Percentiles rank a stretch among this genome's conserved stretches.
Conservation (phyloP, 78 protist genomes). For the slime mould (Dictyostelium discoideum) region DNA sequence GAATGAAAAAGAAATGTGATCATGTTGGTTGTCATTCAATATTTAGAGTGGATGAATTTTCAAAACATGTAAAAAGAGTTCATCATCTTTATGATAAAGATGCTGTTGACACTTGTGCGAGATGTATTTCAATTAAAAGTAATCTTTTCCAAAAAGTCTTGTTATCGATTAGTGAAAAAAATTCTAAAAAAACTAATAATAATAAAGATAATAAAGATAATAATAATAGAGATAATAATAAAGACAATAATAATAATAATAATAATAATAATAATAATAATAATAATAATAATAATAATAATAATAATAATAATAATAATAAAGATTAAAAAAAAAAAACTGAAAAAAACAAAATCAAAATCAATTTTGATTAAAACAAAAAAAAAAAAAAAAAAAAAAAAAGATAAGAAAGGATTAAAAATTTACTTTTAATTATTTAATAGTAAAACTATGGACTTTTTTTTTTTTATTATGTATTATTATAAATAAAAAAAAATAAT, state of each 20-base stretch:
- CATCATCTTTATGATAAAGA: conserved; percentile 1
- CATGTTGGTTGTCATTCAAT: neutral
- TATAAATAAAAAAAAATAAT: too few relatives aligned
- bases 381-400: too few relatives aligned
- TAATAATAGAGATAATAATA: too few relatives aligned
- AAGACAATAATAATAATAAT: too few relatives aligned
- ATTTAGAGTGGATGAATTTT: neutral
- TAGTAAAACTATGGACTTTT: neutral
- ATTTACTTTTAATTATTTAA: too few relatives aligned
- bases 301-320: too few relatives aligned
- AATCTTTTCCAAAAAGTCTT: neutral
- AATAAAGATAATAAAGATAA: neutral
- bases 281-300: too few relatives aligned
- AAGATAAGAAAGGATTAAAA: too few relatives aligned
- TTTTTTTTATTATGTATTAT: neutral
- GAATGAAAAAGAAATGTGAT: neutral
- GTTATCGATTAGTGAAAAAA: neutral
- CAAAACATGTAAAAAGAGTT: neutral
- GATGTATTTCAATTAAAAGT: conserved; percentile 3
- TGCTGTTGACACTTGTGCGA: neutral
- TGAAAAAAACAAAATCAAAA: neutral
- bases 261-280: too few relatives aligned
- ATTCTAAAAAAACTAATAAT: neutral
- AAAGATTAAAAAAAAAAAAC: too few relatives aligned
- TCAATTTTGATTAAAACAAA: too few relatives aligned